Conservation (phyloP, 2,329 filamentous ascomycete species). For the Neonectria sp. region DNA sequence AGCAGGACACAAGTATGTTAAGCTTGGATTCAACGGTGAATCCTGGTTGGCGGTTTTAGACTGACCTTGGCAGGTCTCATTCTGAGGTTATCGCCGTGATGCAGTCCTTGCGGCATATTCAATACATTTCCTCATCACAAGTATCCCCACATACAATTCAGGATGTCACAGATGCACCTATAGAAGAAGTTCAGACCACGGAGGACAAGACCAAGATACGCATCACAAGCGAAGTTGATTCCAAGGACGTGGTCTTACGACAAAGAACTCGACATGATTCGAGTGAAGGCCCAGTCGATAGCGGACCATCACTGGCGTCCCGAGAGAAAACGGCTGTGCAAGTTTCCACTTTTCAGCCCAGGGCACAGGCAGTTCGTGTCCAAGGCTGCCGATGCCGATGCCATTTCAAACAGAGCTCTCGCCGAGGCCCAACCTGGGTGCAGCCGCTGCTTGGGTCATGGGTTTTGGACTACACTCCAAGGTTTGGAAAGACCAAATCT, state of each 20-base stretch:
- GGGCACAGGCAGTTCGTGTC: background rate
- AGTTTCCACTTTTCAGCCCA: background rate
- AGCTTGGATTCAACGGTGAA: background rate
- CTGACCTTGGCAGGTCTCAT: background rate
- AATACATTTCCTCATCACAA: background rate
- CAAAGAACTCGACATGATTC: background rate
- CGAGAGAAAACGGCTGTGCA: background rate
- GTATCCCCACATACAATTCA: background rate
- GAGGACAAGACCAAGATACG: background rate
- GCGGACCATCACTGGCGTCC: background rate
- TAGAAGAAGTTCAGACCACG: background rate
- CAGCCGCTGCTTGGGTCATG: conserved; percentile 7
- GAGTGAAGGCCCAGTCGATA: background rate
- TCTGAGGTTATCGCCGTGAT: background rate
- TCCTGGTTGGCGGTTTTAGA: background rate
- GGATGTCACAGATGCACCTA: background rate
- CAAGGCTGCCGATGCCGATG: conserved; percentile 24
- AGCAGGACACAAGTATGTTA: background rate
- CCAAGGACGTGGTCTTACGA: background rate
- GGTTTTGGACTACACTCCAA: background rate
- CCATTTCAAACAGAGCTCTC: background rate
- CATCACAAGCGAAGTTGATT: background rate
- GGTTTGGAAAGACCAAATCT: rapidly evolving
- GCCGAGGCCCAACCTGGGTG: conserved; percentile 2
- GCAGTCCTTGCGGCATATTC: background rate